Evolutionary conservation across 2,329 filamentous ascomycete species (phyloP), one percentile per base, ranked within the genome.

Genomic region (Fusarium sp.): DNA sequence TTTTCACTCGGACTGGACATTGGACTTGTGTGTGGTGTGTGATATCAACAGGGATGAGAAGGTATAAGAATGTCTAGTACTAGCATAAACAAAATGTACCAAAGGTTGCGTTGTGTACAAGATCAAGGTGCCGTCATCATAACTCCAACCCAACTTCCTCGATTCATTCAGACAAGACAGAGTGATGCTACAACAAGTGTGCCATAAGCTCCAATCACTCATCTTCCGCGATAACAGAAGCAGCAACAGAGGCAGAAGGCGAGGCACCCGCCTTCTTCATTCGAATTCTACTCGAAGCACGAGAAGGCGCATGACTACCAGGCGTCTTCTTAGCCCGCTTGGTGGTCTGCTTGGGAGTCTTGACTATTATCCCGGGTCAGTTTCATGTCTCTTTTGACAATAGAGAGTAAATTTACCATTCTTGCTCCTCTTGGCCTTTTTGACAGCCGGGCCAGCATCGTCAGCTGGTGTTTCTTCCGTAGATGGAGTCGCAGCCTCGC

Each of bases 361-460:
- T 64, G 2, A 12, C 36, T 9, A 12, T 48, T 50, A 5, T 7
- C 4, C 4, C 13, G 4, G 7, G 40, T 63, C 1, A 25, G 52
- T 19, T 15, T 11, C 2, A 0, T 9, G 3, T 7, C 8, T 7
- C 5, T 4, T 3, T 9, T 8, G 1, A 1, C 0, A 10, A 1
- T 2, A 4, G 4, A 2, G 9, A 12, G 9, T 19, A 4, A 36
- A 43, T 62, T 48, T 41, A 66, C 62, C 42, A 19, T 28, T 32
- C 26, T 35, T n/a, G 2, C 13, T 19, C 26, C 44, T 61, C 39
- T 61, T 69, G 2, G 41, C 26, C 50, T 60, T 68, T 34, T 69
- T 69, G 10, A 49, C 46, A 4, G 47, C 31, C 2, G 66, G 66
- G 1, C 48, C 51, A 13, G 32, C 50, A 9, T 47, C 53, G 1